Base-by-base conservation (phyloP, 768 basidiomycete genomes). In the Ephemerocybe angulata region DNA sequence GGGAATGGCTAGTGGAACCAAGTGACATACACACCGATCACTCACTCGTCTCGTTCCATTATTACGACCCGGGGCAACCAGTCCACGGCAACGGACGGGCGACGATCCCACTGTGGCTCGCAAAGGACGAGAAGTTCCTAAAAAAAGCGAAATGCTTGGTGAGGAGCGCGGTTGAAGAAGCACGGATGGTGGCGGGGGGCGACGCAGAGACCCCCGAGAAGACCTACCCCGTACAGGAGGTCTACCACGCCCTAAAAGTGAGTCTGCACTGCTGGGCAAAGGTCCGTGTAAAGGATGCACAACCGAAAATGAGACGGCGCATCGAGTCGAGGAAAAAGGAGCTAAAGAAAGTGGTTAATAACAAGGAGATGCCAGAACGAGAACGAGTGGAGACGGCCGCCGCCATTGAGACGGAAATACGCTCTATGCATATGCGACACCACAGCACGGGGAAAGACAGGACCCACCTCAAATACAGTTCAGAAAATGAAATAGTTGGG, bases 61-160 rank as follows among this genome's bases (percentile, higher is more conserved):
- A 71, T 1, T 37, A 60, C 6, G 59, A 60, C 30, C 56, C 61
- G 3, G 44, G 49, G 15, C 44, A 62, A 19, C 68, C 74, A 15
- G 35, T 38, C n/a, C 60, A 67, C n/a, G 72, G 72, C 0, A 58
- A 58, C 50, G 74, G 72, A 6, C 53, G 70, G 30, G 74, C 72
- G 70, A 30, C 58, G 1, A 62, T 72, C 5, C 68, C 67, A 4
- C 11, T 1, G 12, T 54, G 52, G 35, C 4, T 65, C 13, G 29
- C 63, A 1, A 63, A 60, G 52, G 64, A 70, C 43, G 55, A 60
- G n/a, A 50, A 17, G 49, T 48, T 37, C 4, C 35, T 30, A 13
- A 28, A 58, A 25, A 40, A 44, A 2, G 8, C 60, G 3, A 42
- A 58, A n/a, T 25, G 55, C 12, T 6, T 58, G 48, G 19, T 6